Evolutionary conservation across 1,284 basidiomycete species (phyloP).

Genomic region (Pseudozyma hubeiensis): DNA sequence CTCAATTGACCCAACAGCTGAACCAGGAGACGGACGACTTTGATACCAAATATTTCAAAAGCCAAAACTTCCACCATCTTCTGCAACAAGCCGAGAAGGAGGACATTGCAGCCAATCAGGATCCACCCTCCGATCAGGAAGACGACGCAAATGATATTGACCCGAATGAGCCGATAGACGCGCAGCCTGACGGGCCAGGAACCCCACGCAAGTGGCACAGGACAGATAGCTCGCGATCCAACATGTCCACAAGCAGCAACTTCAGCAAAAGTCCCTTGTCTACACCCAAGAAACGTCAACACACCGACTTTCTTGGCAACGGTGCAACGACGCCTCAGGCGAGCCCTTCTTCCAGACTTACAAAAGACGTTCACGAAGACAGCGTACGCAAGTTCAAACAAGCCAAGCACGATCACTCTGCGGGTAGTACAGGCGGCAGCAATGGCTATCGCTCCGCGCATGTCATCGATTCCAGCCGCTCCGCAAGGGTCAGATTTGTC

Average conservation of each 20-base stretch:
- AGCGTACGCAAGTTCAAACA: slow-evolving; percentile 39
- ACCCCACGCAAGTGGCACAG: slow-evolving; percentile 19
- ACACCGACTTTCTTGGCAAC: slow-evolving; percentile 10
- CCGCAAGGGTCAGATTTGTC: slow-evolving; percentile 25
- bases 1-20: slow-evolving; percentile 13
- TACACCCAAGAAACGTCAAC: slow-evolving; percentile 32
- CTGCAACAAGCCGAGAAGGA: slow-evolving; percentile 55
- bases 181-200: slow-evolving; percentile 1
- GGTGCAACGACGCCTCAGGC: slow-evolving; percentile 7
- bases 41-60: slow-evolving; percentile 66
- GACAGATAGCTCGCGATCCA: slow-evolving; percentile 39
- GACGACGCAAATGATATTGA: slow-evolving; percentile 16
- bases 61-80: slow-evolving; percentile 60
- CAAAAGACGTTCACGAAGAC: slow-evolving; percentile 27
- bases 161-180: slow-evolving; percentile 7
- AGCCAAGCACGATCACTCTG: slow-evolving; percentile 19
- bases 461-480: slow-evolving; percentile 1
- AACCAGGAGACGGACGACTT: slow-evolving; percentile 52
- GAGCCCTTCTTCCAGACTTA: slow-evolving; percentile 20
- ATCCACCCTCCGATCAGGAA: slow-evolving; percentile 32
- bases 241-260: slow-evolving; percentile 20
- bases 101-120: slow-evolving; percentile 34
- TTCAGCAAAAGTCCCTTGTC: slow-evolving; percentile 34
- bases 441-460: slow-evolving; percentile 1
- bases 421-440: slow-evolving; percentile 3